Evolutionary conservation across 345 rosid genomes (phyloP), one percentile per base, ranked within the genome.

Genomic region (Hevea brasiliensis): DNA sequence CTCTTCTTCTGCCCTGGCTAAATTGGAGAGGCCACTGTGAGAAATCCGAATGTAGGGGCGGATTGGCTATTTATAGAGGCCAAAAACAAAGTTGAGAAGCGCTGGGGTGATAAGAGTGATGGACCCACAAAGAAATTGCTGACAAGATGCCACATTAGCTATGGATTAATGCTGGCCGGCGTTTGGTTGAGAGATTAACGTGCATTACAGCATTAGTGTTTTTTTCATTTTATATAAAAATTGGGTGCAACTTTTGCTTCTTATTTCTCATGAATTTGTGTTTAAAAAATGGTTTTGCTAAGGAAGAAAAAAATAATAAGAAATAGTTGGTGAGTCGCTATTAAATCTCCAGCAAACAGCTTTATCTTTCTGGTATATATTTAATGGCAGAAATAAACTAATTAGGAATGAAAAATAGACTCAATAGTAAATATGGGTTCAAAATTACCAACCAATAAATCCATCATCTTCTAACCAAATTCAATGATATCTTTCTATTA

Each of bases 11-110:
- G 47, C 7, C 29, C 7, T 15, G 29, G 3, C 3, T 58, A 66
- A 23, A 59, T 3, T 14, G 15, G n/a, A 54, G 41, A 14, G 47
- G 41, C 0, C 2, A n/a, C 17, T 69, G 63, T 71, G 70, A 53
- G 75, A 55, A 41, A 74, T 37, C 48, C 17, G 4, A 66, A 61
- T 10, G 41, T n/a, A 0, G 35, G 0, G 63, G 3, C 21, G 7
- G 20, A 27, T 9, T 0, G 68, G 41, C 66, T 72, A 72, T 77
- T 75, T 83, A 75, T 83, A 80, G 44, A 61, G 23, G 17, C 3
- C 13, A 27, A 24, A 15, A 8, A 27, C n/a, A n/a, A n/a, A n/a
- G 13, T 2, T 6, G 11, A 21, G 20, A 8, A 18, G 61, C 3
- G 56, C 48, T n/a, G 65, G 18, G 48, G 26, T 29, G 13, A 21